Base-by-base conservation (phyloP, 2,329 filamentous ascomycete genomes). In the Talaromyces sp. region DNA sequence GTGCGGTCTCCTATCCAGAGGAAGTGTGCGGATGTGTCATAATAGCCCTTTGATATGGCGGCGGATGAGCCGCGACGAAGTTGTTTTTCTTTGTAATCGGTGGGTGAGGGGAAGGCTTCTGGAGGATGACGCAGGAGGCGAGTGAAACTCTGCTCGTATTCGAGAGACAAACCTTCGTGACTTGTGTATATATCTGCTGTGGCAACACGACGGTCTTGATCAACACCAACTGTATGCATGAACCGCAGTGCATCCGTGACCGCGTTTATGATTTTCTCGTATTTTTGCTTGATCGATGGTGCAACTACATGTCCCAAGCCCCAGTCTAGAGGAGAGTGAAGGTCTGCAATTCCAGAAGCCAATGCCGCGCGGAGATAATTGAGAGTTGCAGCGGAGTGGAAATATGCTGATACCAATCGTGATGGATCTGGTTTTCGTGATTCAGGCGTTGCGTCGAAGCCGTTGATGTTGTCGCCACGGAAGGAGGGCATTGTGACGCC, bases 1-100 rank as follows among this genome's bases (percentile, higher is more conserved):
- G 95, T 99, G 69, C 95, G 91, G 78, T 99, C 95, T 63, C 95
- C 95, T 72, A 99, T 96, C 95, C 95, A 99, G 76, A 99, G 86
- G 82, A 99, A 98, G 77, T 99, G 95, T 0, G 92, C 92, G 4
- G 92, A 96, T 0, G 94, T 98, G 79, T 97, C 91, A 81, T 96
- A 98, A 85, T 91, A 96, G 73, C 89, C 88, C 73, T 86, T 86
- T 17, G 78, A 76, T 60, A 79, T 70, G 49, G 74, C 69, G 61
- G 51, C 43, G 58, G 68, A 60, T 63, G 69, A 64, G 72, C 72
- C 49, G 72, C 69, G 36, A 73, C 75, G 58, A 72, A 68, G 5
- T 72, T 67, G 15, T 65, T 67, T 51, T 64, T 74, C 68, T 69
- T 72, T 65, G 56, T 45, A 51, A 67, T 69, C 53, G 45, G 62